Evolutionary conservation across 345 rosid species (phyloP), one percentile per base, ranked within the genome.

Genomic region (Eucalyptus shirleyi): DNA sequence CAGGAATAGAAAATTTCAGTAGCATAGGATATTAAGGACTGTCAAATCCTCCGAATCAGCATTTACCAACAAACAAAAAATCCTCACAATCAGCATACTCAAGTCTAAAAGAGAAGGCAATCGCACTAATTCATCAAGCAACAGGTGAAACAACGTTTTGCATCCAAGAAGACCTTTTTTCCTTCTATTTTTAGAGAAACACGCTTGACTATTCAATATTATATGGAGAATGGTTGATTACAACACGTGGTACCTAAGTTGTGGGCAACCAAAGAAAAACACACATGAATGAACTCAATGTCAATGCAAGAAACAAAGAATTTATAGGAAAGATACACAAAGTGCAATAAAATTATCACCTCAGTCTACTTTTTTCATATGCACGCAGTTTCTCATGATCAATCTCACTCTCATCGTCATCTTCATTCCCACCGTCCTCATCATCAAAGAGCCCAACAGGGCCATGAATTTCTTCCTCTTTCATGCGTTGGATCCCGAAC

Each of bases 401-500:
- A 87, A 96, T 94, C 87, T 95, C 96, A 89, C 91, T 87, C 30
- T 87, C 89, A 12, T 91, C 83, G 2, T 92, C 93, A 80, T 65
- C 50, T 21, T 90, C 94, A 15, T 91, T 91, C 59, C 91, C 95
- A 30, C 92, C 85, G 28, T 91, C 91, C 88, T 92, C 93, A 87
- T 92, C 92, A 88, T 95, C 96, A 88, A 97, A 96, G 50, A 96
- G 92, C 45, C 95, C 98, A 91, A 93, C 95, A 24, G 99, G 99
- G n/a, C 99, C 99, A 86, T 90, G 96, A 89, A 95, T 89, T 91
- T 98, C 99, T 93, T 98, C 99, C 92, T 96, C 98, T 94, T 95
- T 94, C 99, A 98, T 98, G 6, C 96, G 94, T 91, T 96, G 89
- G 90, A 98, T 94, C 56, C 99, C 99, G 87, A 98, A 96, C 62